Percentiles rank a stretch among this genome's conserved stretches.
phyloP scores from a whole-genome alignment of 2,329 filamentous ascomycete genomes.

The Epichloe festucae region DNA sequence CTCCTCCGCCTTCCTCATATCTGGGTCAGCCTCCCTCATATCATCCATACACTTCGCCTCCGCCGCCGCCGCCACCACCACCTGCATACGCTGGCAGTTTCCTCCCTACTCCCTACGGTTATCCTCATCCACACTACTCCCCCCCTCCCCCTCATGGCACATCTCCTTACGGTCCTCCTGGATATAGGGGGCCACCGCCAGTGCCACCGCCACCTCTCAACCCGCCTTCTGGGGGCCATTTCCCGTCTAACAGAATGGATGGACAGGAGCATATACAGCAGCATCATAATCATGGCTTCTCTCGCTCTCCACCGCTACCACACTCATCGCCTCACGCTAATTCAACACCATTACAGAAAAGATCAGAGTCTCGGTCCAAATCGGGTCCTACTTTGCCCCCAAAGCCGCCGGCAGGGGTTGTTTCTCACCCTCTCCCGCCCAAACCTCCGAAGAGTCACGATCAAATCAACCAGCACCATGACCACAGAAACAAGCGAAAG shows the following conservation, averaged over 20 bases:
- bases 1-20: slow-evolving; percentile 11
- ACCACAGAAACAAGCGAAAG: slow-evolving; percentile 18
- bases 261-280: slow-evolving; percentile 3
- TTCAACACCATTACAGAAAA: not conserved
- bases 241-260: not conserved
- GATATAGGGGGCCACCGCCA: slow-evolving; percentile 4
- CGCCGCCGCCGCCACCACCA: slow-evolving; percentile 3
- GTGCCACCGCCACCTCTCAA: slow-evolving; percentile 5
- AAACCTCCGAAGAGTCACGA: slow-evolving; percentile 19
- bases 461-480: slow-evolving; percentile 15
- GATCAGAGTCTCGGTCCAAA: not conserved
- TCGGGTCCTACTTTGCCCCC: slow-evolving; percentile 3
- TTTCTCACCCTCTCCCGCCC: slow-evolving; percentile 17
- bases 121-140: slow-evolving; percentile 13
- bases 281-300: slow-evolving; percentile 2
- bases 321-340: not conserved
- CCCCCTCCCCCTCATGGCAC: slow-evolving; percentile 11
- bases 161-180: slow-evolving; percentile 7
- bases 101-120: slow-evolving; percentile 12
- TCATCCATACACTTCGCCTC: slow-evolving; percentile 10
- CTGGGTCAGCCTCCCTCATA: slow-evolving; percentile 13
- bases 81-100: slow-evolving; percentile 11
- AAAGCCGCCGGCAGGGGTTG: slow-evolving; percentile 6
- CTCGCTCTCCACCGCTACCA: slow-evolving; percentile 2
- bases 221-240: slow-evolving; percentile 4